Conservation (phyloP, 2,329 filamentous ascomycete species). For the Fusarium palustre region DNA sequence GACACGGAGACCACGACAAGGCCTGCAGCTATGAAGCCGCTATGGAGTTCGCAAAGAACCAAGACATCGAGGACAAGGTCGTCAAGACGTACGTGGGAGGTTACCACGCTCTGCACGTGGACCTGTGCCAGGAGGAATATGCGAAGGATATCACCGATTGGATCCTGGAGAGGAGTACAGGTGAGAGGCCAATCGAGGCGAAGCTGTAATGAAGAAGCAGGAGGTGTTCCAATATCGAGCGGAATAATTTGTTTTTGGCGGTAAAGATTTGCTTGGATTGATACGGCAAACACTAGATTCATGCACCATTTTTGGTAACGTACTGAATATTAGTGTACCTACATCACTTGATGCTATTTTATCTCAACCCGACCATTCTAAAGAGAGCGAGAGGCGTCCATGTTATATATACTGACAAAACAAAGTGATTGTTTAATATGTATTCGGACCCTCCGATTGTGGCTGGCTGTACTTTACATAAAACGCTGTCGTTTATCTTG, state of each 20-base stretch:
- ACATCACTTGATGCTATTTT: constrained; percentile 15
- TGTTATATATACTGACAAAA: constrained; percentile 10
- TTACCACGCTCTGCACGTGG: constrained; percentile 79
- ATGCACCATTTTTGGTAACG: background rate
- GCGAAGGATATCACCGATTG: constrained; percentile 72
- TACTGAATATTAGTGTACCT: background rate
- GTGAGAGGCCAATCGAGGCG: constrained; percentile 45
- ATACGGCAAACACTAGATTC: background rate
- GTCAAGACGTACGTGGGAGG: constrained; percentile 81
- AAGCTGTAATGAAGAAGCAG: constrained; percentile 52
- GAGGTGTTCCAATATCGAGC: background rate
- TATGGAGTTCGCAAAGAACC: constrained; percentile 70
- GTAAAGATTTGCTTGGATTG: background rate
- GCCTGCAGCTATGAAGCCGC: constrained; percentile 74
- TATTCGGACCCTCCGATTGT: background rate
- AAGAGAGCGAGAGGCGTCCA: constrained; percentile 4
- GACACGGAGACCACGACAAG: constrained; percentile 81
- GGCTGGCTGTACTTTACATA: constrained; percentile 13
- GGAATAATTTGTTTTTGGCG: background rate
- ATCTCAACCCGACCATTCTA: background rate
- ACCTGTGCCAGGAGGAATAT: constrained; percentile 66
- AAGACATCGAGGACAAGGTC: constrained; percentile 73
- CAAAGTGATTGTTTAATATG: background rate
- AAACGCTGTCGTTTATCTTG: constrained; percentile 9
- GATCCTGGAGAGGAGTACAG: constrained; percentile 64